Evolutionary conservation across 345 rosid species (phyloP).

Genomic region (Hibiscus tridactylites): DNA sequence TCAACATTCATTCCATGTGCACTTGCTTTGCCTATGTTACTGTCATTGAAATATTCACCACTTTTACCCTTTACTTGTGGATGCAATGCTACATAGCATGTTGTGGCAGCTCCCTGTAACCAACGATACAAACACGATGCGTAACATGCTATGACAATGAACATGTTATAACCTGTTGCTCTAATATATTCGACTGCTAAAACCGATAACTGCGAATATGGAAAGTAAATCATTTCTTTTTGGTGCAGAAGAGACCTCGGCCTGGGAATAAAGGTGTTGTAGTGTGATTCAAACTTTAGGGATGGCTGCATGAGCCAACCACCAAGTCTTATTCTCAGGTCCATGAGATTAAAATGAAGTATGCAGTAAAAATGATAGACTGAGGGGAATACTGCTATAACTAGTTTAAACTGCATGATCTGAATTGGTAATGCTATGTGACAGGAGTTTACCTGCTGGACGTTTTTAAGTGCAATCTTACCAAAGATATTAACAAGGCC

Average conservation of each 20-base stretch:
- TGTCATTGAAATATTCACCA: conserved; percentile 45
- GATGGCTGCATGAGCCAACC: neutral
- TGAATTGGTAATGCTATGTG: neutral
- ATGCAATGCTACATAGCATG: conserved; percentile 55
- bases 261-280: neutral
- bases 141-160: neutral
- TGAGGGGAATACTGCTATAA: neutral
- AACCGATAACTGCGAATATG: neutral
- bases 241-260: no score
- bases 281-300: no score
- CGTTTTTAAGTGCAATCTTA: conserved; percentile 31
- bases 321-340: neutral
- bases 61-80: conserved; percentile 42
- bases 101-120: conserved; percentile 54
- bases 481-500: conserved; percentile 29
- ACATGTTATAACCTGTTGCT: neutral
- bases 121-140: neutral
- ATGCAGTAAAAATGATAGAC: neutral
- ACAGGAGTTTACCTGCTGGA: conserved; percentile 34
- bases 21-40: conserved; percentile 28
- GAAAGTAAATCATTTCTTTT: neutral
- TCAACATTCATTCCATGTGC: conserved; percentile 24
- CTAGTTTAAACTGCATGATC: neutral
- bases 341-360: neutral
- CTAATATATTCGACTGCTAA: neutral